Base-by-base conservation (phyloP, 257 asterid species). In the Petunia secreta region DNA sequence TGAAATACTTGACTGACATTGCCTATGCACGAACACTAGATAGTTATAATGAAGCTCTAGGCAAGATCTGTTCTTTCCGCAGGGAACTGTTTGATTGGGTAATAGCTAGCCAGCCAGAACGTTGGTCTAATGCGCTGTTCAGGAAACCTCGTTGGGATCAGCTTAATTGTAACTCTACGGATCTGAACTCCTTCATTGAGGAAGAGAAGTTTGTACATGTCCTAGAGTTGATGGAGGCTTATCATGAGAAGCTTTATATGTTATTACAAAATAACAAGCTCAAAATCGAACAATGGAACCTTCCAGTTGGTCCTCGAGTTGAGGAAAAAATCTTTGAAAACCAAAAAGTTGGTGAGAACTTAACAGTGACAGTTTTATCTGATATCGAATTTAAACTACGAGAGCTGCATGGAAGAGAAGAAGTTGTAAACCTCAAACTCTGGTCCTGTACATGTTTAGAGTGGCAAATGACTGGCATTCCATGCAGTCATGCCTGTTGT, bases 61-160 rank as follows among this genome's bases (percentile, higher is more conserved):
- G 54, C 1, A 81, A 63, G 59, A n/a, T 81, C 34, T 9, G 54
- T 43, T 71, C 68, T 81, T 75, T 81, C 14, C 77, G 79, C 6
- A 79, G 77, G 2, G 52, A 55, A 3, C 53, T 81, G 71, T 63
- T 16, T 7, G 58, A 52, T 4, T 81, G 84, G 84, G 46, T 81
- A 0, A 25, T 81, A n/a, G 37, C 78, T 15, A 81, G 63, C 57
- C 14, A 63, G 41, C 80, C 76, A 0, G 80, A 75, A 14, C 77
- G 78, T 60, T 81, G 84, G 84, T 69, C 64, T 60, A 81, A 81
- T 63, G 80, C 80, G 40, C 63, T 81, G 37, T 81, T 81, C 8
- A 25, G 57, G 15, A 75, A 81, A 41, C 77, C 57, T 25, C 68
- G 75, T 8, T 81, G 69, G 84, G 69, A 75, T 75, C 79, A 79